These are phyloP conservation scores for Symmetrospora coprosmae DNA, from an alignment of 768 basidiomycete species.

Conservation along the genomic window DNA sequence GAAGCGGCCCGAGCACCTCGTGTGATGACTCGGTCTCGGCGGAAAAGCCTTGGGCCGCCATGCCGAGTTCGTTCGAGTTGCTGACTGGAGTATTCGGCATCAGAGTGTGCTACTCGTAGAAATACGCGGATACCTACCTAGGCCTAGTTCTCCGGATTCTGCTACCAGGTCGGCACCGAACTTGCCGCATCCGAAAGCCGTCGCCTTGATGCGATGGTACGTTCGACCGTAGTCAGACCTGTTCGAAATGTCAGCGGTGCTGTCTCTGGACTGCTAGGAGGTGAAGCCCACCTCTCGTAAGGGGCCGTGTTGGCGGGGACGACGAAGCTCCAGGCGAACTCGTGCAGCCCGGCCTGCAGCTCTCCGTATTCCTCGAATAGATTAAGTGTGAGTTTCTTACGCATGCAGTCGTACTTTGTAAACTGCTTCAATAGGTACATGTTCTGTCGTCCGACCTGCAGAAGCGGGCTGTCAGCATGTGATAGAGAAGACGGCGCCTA, in stretches of 20 bases:
- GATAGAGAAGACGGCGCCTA: no score
- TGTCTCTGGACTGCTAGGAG: not conserved
- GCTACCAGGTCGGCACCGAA: constrained; percentile 13
- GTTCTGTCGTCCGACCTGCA: constrained; percentile 18
- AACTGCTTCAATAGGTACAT: constrained; percentile 16
- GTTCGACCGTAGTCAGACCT: constrained; percentile 14
- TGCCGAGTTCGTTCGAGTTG: constrained; percentile 8
- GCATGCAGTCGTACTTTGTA: constrained; percentile 7
- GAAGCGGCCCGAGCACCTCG: constrained; percentile 14
- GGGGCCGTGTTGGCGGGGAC: constrained; percentile 19
- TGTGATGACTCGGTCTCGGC: constrained; percentile 15
- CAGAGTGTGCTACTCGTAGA: not conserved
- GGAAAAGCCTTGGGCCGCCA: constrained; percentile 13
- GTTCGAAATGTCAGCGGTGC: not conserved
- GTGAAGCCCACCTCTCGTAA: not conserved
- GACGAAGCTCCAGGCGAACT: constrained; percentile 16
- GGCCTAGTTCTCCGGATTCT: constrained; percentile 11
- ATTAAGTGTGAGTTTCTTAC: constrained; percentile 3
- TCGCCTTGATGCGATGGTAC: constrained; percentile 9
- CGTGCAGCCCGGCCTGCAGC: constrained; percentile 9
- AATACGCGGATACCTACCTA: not conserved
- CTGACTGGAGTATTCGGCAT: not conserved
- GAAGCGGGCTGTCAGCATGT: no score
- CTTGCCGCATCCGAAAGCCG: constrained; percentile 1
- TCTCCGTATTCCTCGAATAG: constrained; percentile 6